Evolutionary conservation across 768 basidiomycete genomes (phyloP), one percentile per base, ranked within the genome.

Genomic region (Termitomyces sp.): DNA sequence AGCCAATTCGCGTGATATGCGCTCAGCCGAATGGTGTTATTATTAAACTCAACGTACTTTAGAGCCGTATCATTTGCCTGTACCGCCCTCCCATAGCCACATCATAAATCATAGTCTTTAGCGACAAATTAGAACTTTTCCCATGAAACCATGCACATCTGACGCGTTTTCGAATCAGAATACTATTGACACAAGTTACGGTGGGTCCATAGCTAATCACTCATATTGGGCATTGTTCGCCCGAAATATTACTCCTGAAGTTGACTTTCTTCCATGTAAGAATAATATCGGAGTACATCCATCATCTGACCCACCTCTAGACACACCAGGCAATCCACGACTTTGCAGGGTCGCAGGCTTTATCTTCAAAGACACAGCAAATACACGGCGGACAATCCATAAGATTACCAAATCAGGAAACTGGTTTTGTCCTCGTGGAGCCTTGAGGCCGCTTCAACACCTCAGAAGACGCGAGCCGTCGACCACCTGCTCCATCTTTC

Each of bases 291-390:
- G 19, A 43, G 21, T 9, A 7, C 8, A 17, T 27, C 25, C 17
- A 50, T 56, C 47, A 56, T 56, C 48, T 56, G 48, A 56, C 55
- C 48, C 40, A 55, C 17, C 35, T 27, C 25, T n/a, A 28, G 37
- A 39, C n/a, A 25, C 49, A 47, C 54, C 54, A 55, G 37, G 45
- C 45, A 30, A 55, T 23, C 28, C 55, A 56, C 55, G 42, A 56
- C 11, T 42, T 40, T 43, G 43, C 49, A 56, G 55, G 55, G 55
- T 43, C 49, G 49, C 42, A 43, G 27, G 32, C 49, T 42, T 25
- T 40, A 44, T 47, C 45, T 50, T 34, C 32, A 42, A n/a, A 44
- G 27, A 50, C 50, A 25, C 54, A 21, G 28, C 44, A 45, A 28
- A 39, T 32, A 44, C 32, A 39, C 54, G 17, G 28, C 50, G 58